A percentile compares a stretch with the other conserved stretches of the same genome.
phyloP scores from a whole-genome alignment of 441 rosid genomes.

The Breynia disticha region DNA sequence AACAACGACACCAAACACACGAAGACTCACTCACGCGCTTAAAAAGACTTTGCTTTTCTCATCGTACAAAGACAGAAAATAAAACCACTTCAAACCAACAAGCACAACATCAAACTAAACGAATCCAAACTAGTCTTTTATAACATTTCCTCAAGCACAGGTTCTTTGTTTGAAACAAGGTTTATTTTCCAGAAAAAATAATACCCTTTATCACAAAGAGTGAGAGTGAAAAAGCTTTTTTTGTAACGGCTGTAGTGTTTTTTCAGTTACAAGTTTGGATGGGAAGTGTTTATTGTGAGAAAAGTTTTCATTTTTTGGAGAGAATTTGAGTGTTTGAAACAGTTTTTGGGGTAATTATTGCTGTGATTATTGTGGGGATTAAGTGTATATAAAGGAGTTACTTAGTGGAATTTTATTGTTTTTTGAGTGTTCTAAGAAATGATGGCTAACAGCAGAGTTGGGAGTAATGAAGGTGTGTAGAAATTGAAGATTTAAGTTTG shows the following conservation, averaged over 20 bases:
- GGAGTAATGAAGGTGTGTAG: conserved; percentile 29
- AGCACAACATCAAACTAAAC: too few species aligned
- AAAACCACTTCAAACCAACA: conserved; percentile 11
- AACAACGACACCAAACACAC: background rate
- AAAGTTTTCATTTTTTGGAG: conserved; percentile 8
- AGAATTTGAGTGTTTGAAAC: conserved; percentile 13
- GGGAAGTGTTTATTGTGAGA: conserved; percentile 4
- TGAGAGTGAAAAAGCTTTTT: conserved; percentile 5
- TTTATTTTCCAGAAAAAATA: too few species aligned
- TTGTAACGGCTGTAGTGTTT: conserved; percentile 30
- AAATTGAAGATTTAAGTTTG: conserved; percentile 8
- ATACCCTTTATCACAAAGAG: conserved; percentile 1
- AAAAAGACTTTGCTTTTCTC: too few species aligned
- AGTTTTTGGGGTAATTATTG: conserved; percentile 10
- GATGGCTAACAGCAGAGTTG: conserved; percentile 48
- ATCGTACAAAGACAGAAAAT: too few species aligned
- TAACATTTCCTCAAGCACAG: conserved; percentile 32
- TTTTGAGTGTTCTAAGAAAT: conserved; percentile 1
- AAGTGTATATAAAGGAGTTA: conserved; percentile 6
- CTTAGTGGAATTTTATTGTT: conserved; percentile 7
- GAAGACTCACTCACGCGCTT: too few species aligned
- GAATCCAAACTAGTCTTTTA: too few species aligned
- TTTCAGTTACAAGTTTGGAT: conserved; percentile 36
- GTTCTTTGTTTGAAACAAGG: conserved; percentile 31
- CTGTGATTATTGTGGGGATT: conserved; percentile 16